Conservation (phyloP, 139 green algal genomes). For the Cymbomonas tetramitiformis region DNA sequence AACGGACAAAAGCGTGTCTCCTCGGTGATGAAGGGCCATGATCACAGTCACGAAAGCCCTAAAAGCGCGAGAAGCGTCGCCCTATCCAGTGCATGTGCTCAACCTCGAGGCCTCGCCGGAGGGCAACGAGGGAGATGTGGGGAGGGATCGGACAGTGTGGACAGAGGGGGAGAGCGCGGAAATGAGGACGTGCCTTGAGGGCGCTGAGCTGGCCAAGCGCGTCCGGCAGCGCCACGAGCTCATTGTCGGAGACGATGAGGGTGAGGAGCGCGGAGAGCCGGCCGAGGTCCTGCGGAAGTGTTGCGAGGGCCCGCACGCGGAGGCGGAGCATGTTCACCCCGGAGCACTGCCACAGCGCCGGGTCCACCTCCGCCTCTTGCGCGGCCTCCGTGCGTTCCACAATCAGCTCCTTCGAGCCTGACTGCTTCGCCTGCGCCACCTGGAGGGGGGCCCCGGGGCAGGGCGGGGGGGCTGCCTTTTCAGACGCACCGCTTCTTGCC, state of each 20-base stretch:
- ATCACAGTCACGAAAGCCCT: too few species aligned
- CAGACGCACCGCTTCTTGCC: background rate
- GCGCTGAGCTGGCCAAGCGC: constrained; percentile 4
- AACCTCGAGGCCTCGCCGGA: too few species aligned
- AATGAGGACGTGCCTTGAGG: background rate
- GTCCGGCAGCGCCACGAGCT: constrained; percentile 1
- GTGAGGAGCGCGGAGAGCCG: constrained; percentile 2
- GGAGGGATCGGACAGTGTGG: too few species aligned
- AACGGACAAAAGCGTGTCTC: too few species aligned
- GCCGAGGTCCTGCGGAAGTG: background rate
- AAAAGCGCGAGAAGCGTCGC: too few species aligned
- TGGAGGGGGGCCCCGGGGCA: too few species aligned
- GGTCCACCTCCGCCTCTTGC: constrained; percentile 2
- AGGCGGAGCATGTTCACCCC: constrained; percentile 14
- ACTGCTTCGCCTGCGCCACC: background rate
- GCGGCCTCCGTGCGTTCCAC: background rate
- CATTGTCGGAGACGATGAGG: constrained; percentile 15
- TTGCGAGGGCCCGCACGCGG: background rate
- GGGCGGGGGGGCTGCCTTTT: too few species aligned
- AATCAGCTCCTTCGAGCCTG: background rate
- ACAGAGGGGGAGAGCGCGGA: background rate
- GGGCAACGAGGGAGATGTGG: too few species aligned
- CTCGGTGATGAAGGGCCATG: too few species aligned
- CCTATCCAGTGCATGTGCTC: too few species aligned
- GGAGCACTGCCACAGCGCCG: background rate